Evolutionary conservation across 2,329 filamentous ascomycete species (phyloP).

Genomic region (Curvularia sp.): DNA sequence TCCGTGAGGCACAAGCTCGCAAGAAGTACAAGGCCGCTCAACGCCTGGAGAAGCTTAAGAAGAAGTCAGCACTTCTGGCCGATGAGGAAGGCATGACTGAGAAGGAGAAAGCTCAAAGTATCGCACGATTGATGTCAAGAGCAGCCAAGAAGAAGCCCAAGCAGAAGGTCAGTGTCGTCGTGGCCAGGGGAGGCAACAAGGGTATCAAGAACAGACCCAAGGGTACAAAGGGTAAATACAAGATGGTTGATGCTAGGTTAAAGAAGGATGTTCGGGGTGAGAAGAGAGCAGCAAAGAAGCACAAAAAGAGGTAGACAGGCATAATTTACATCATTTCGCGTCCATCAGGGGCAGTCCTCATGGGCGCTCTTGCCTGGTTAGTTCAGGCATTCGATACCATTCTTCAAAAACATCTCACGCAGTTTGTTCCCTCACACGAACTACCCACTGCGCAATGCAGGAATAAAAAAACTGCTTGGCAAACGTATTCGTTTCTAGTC

Average conservation of each 20-base stretch:
- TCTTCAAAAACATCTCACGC: neutral
- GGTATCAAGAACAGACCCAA: slow-evolving; percentile 85
- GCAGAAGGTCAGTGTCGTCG: slow-evolving; percentile 83
- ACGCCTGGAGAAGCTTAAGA: slow-evolving; percentile 89
- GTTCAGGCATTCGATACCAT: neutral
- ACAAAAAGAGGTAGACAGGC: slow-evolving; percentile 53
- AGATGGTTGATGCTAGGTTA: slow-evolving; percentile 93
- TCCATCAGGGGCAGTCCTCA: neutral
- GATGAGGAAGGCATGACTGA: slow-evolving; percentile 93
- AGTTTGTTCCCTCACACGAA: neutral
- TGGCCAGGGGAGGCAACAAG: slow-evolving; percentile 82
- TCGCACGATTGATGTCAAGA: slow-evolving; percentile 80
- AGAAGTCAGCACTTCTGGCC: slow-evolving; percentile 90
- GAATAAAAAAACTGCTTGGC: neutral
- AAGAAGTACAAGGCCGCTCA: slow-evolving; percentile 98
- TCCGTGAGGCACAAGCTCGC: slow-evolving; percentile 90
- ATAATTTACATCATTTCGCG: neutral
- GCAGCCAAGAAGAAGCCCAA: slow-evolving; percentile 86
- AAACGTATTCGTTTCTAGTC: neutral
- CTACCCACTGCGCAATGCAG: no score
- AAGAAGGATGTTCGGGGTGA: slow-evolving; percentile 94
- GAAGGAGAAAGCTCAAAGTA: slow-evolving; percentile 90
- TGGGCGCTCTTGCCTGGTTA: neutral
- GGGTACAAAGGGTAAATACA: slow-evolving; percentile 95
- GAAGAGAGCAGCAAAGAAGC: slow-evolving; percentile 81